These are phyloP conservation scores for Colletotrichum falcatum DNA, from an alignment of 2,329 filamentous ascomycete species.

Conservation along the genomic window DNA sequence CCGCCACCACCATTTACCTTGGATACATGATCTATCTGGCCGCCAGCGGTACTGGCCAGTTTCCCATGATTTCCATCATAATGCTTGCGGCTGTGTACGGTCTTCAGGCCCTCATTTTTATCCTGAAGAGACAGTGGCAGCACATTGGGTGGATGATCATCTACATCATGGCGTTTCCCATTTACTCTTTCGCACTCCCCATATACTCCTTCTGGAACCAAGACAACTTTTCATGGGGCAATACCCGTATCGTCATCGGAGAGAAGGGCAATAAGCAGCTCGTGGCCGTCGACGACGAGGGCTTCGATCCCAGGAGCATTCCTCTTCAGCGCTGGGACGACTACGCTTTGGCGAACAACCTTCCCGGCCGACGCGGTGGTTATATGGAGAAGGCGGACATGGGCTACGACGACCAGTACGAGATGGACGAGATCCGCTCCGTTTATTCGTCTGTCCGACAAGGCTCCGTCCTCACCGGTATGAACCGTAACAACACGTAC, in stretches of 20 bases:
- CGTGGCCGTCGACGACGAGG: slow-evolving; percentile 86
- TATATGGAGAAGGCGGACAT: slow-evolving; percentile 73
- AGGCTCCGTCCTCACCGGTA: slow-evolving; percentile 89
- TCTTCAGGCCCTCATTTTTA: slow-evolving; percentile 95
- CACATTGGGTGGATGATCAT: slow-evolving; percentile 99
- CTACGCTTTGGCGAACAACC: slow-evolving; percentile 86
- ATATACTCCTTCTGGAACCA: slow-evolving; percentile 99
- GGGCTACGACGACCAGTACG: slow-evolving; percentile 81
- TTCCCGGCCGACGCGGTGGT: slow-evolving; percentile 88
- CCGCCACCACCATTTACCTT: slow-evolving; percentile 88
- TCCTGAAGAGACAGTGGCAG: slow-evolving; percentile 97
- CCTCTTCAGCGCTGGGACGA: slow-evolving; percentile 98
- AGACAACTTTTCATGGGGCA: slow-evolving; percentile 99
- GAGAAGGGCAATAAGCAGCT: slow-evolving; percentile 92
- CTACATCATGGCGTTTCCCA: slow-evolving; percentile 93
- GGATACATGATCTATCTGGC: slow-evolving; percentile 88
- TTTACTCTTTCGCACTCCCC: slow-evolving; percentile 91
- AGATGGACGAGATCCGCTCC: slow-evolving; percentile 98
- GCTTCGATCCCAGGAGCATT: slow-evolving; percentile 91
- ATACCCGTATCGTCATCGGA: slow-evolving; percentile 95
- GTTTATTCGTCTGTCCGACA: slow-evolving; percentile 92
- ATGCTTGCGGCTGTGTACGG: slow-evolving; percentile 95
- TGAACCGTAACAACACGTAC: slow-evolving; percentile 75
- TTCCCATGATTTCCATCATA: slow-evolving; percentile 87
- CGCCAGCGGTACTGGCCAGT: slow-evolving; percentile 75